These are phyloP conservation scores for Thalassiosira ordinaria DNA, from an alignment of 352 stramenopile species.

Conservation along the genomic window DNA sequence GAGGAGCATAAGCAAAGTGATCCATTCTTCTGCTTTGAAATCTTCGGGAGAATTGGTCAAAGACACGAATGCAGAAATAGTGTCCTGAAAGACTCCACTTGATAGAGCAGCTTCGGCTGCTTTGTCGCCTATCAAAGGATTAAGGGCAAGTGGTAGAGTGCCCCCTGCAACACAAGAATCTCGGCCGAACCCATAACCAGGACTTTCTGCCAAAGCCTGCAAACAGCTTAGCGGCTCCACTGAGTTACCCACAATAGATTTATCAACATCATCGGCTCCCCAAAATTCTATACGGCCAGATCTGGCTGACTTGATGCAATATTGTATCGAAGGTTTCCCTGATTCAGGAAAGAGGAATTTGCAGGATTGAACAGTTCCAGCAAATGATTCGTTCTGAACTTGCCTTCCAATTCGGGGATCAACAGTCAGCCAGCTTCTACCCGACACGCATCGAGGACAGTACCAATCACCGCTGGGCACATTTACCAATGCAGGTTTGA, in stretches of 20 bases:
- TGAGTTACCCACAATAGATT: conserved; percentile 61
- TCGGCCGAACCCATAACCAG: conserved; percentile 76
- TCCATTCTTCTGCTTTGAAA: conserved; percentile 79
- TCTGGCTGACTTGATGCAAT: conserved; percentile 62
- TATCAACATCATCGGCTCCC: conserved; percentile 71
- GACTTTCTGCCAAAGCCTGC: conserved; percentile 80
- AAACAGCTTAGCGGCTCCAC: conserved; percentile 73
- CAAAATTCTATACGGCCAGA: conserved; percentile 56
- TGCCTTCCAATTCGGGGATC: conserved; percentile 80
- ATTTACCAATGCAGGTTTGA: conserved; percentile 72
- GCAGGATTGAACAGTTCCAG: conserved; percentile 60
- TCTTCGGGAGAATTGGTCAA: conserved; percentile 73
- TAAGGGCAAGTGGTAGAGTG: conserved; percentile 74
- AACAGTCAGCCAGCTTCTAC: conserved; percentile 76
- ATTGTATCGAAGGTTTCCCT: conserved; percentile 64
- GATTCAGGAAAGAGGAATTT: conserved; percentile 69
- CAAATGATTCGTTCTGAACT: conserved; percentile 62
- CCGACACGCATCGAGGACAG: conserved; percentile 79
- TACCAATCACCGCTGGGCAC: conserved; percentile 86
- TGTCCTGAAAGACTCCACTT: conserved; percentile 82
- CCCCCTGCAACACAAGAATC: conserved; percentile 66
- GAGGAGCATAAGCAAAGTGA: conserved; percentile 75
- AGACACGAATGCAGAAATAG: conserved; percentile 65
- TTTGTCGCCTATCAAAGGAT: conserved; percentile 81
- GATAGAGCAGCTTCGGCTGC: conserved; percentile 76